A percentile compares a stretch with the other conserved stretches of the same genome.
Conservation (phyloP, 805 yeast genomes). For the Maudiozyma barnettii region DNA sequence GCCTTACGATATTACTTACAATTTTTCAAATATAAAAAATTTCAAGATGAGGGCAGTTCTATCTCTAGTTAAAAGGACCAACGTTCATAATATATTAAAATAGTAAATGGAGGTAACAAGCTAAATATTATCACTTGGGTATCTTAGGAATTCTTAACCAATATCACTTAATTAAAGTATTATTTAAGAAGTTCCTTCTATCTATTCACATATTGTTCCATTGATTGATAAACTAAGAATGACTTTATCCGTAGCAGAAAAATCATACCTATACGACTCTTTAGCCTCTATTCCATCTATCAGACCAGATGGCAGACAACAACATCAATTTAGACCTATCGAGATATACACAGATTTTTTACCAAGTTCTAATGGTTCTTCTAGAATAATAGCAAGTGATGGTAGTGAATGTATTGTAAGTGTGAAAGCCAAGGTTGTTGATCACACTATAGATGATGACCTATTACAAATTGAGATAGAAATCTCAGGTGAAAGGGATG, state of each 20-base stretch:
- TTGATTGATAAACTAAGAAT: slow-evolving; percentile 27
- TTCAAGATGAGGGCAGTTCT: not conserved
- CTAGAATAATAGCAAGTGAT: slow-evolving; percentile 75
- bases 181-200: not conserved
- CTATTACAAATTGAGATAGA: slow-evolving; percentile 72
- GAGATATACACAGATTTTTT: slow-evolving; percentile 74
- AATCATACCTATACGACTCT: slow-evolving; percentile 68
- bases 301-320: slow-evolving; percentile 78
- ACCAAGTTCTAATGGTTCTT: slow-evolving; percentile 86
- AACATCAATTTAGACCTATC: slow-evolving; percentile 72
- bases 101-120: no score
- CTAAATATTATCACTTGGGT: no score
- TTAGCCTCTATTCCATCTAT: slow-evolving; percentile 47
- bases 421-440: slow-evolving; percentile 75
- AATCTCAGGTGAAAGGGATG: slow-evolving; percentile 72
- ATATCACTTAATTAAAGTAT: no score
- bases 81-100: not conserved
- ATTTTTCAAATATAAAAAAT: not conserved
- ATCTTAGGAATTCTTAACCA: no score
- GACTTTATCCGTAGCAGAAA: slow-evolving; percentile 69
- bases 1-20: no score
- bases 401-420: slow-evolving; percentile 93
- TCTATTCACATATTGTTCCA: not conserved
- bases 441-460: slow-evolving; percentile 34
- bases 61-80: not conserved